phyloP scores from a whole-genome alignment of 148 eudicot species.

The Persicaria maculosa region DNA sequence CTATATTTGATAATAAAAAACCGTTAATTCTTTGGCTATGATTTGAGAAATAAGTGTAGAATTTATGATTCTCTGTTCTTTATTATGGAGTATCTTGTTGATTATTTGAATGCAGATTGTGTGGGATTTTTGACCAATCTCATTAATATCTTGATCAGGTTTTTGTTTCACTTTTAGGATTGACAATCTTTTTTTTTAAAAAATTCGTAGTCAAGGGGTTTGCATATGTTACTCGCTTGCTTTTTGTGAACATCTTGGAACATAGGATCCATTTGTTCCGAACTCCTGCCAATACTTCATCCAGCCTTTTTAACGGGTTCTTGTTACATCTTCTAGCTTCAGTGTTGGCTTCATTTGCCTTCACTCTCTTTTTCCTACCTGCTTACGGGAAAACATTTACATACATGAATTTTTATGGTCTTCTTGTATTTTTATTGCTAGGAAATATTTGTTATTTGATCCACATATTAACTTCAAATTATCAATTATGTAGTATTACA shows the following conservation, averaged over 20 bases:
- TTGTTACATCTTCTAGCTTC: neutral
- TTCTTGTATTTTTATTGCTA: neutral
- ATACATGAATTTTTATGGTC: neutral
- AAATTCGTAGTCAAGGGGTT: neutral
- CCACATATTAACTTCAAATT: neutral
- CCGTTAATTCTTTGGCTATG: neutral
- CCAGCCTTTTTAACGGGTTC: neutral
- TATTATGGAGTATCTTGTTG: neutral
- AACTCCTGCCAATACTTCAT: neutral
- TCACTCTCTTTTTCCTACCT: neutral
- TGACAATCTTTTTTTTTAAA: neutral
- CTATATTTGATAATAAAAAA: neutral
- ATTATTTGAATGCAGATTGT: too few relatives aligned
- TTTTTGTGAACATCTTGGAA: neutral
- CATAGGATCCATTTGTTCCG: neutral
- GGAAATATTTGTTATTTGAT: neutral
- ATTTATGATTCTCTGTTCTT: neutral
- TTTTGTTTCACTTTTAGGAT: neutral
- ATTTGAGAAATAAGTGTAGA: neutral
- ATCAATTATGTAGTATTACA: neutral
- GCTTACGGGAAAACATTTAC: neutral
- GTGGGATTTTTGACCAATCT: too few relatives aligned
- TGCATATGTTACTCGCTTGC: neutral
- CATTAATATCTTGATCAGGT: constrained; percentile 4
- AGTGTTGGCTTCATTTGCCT: constrained; percentile 2